A percentile compares a stretch with the other conserved stretches of the same genome.
Evolutionary conservation across 441 rosid species (phyloP).

Genomic region (Cnidoscolus chayamansa): DNA sequence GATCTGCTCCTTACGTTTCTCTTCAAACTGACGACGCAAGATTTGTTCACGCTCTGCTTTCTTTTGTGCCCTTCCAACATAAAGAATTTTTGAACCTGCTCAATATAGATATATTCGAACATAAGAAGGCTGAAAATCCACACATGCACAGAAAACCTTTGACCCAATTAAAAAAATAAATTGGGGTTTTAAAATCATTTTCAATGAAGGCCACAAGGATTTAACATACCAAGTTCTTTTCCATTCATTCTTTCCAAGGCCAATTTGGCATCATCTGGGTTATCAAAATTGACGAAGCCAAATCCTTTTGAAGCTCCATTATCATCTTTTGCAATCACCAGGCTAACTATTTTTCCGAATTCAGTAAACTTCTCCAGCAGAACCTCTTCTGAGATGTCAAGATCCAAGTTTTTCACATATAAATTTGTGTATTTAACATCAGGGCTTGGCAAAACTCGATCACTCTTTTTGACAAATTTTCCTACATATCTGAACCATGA

Average conservation of each 20-base stretch:
- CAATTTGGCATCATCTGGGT: slow-evolving; percentile 54
- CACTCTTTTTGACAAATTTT: slow-evolving; percentile 60
- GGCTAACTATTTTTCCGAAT: slow-evolving; percentile 59
- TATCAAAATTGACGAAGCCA: slow-evolving; percentile 69
- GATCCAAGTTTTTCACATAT: slow-evolving; percentile 63
- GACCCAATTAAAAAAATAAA: not conserved
- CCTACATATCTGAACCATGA: slow-evolving; percentile 48
- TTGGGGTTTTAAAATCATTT: not conserved
- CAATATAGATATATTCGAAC: not conserved
- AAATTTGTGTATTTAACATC: slow-evolving; percentile 44
- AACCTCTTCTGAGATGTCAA: slow-evolving; percentile 47
- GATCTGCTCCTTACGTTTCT: slow-evolving; percentile 36
- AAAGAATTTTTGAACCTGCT: slow-evolving; percentile 58
- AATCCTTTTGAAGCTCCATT: slow-evolving; percentile 67
- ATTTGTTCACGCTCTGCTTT: slow-evolving; percentile 64
- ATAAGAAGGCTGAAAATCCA: not conserved
- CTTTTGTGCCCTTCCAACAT: slow-evolving; percentile 72
- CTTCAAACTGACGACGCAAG: slow-evolving; percentile 37
- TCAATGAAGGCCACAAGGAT: slow-evolving; percentile 10
- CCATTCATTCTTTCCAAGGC: slow-evolving; percentile 63
- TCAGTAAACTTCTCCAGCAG: slow-evolving; percentile 50
- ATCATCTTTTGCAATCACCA: slow-evolving; percentile 49
- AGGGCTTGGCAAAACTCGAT: slow-evolving; percentile 38
- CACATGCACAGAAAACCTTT: not conserved
- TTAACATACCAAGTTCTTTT: slow-evolving; percentile 34